phyloP scores from a whole-genome alignment of 192 early-diverging fungal species.

The Pecoramyces ruminantium region DNA sequence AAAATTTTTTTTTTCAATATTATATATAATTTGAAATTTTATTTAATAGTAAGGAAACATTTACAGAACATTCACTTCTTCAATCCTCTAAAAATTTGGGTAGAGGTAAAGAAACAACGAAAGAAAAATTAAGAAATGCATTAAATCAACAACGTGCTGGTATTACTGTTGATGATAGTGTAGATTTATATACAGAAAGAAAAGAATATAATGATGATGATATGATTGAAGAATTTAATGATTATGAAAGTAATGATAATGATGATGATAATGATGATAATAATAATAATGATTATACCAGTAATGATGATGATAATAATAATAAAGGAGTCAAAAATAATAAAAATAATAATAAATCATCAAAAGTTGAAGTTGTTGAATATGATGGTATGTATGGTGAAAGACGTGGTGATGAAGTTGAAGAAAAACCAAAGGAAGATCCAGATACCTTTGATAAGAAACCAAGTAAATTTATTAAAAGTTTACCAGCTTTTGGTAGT shows the following conservation, averaged over 20 bases:
- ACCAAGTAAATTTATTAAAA: background rate
- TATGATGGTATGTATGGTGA: slow-evolving; percentile 4
- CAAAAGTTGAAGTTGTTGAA: slow-evolving; percentile 8
- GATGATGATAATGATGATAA: background rate
- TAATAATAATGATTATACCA: background rate
- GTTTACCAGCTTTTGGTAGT: slow-evolving; percentile 13
- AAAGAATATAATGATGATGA: slow-evolving; percentile 7
- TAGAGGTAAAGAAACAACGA: slow-evolving; percentile 2
- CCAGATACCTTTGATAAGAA: background rate
- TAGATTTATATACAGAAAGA: slow-evolving; percentile 12
- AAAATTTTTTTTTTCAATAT: no score
- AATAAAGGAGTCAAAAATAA: background rate
- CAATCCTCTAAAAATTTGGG: slow-evolving; percentile 20
- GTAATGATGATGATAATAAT: background rate
- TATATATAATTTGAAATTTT: no score
- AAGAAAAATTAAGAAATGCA: slow-evolving; percentile 19
- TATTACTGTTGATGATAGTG: slow-evolving; percentile 10
- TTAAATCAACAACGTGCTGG: slow-evolving; percentile 24
- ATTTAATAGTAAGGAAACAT: slow-evolving; percentile 10
- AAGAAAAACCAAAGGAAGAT: background rate
- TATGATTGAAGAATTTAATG: slow-evolving; percentile 3
- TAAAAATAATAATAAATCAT: background rate
- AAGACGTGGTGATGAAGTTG: slow-evolving; percentile 1
- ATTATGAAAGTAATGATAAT: slow-evolving; percentile 5
- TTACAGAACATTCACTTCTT: slow-evolving; percentile 15